A percentile compares a stretch with the other conserved stretches of the same genome.
phyloP scores from a whole-genome alignment of 164 flowering plant species.

The Sextonia rubra region DNA sequence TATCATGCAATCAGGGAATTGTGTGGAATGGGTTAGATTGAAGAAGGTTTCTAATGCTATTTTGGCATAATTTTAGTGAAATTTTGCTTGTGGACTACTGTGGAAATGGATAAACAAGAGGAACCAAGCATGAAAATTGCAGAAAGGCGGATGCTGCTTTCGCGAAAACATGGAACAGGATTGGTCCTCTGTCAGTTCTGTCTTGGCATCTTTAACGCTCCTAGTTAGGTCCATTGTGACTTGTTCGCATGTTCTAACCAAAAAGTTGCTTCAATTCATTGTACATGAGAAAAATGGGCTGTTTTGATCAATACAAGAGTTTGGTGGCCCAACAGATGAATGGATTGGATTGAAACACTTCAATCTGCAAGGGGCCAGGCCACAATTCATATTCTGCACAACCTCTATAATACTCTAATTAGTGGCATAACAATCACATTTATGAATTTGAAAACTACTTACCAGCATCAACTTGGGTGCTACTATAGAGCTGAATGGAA shows the following conservation, averaged over 20 bases:
- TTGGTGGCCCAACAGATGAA: too few species aligned
- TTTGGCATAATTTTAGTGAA: not conserved
- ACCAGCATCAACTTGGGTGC: conserved; percentile 32
- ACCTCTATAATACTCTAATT: too few species aligned
- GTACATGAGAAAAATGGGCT: not conserved
- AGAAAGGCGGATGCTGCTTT: not conserved
- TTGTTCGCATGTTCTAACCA: not conserved
- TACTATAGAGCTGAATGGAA: conserved; percentile 35
- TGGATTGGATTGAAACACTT: not conserved
- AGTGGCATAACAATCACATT: not conserved
- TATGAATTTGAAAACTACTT: conserved; percentile 12
- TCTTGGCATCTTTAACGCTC: not conserved
- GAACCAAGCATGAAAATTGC: not conserved
- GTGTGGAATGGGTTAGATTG: not conserved
- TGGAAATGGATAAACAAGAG: not conserved
- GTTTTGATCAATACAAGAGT: too few species aligned
- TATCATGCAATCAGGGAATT: not conserved
- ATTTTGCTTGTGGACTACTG: not conserved
- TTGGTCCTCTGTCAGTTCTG: not conserved
- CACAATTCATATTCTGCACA: conserved; percentile 19
- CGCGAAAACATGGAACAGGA: not conserved
- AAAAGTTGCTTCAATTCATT: not conserved
- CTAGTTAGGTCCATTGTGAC: not conserved
- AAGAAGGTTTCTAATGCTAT: not conserved
- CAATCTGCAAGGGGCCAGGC: not conserved